phyloP scores from a whole-genome alignment of 495 filamentous ascomycete genomes.

The Darksidea phi region DNA sequence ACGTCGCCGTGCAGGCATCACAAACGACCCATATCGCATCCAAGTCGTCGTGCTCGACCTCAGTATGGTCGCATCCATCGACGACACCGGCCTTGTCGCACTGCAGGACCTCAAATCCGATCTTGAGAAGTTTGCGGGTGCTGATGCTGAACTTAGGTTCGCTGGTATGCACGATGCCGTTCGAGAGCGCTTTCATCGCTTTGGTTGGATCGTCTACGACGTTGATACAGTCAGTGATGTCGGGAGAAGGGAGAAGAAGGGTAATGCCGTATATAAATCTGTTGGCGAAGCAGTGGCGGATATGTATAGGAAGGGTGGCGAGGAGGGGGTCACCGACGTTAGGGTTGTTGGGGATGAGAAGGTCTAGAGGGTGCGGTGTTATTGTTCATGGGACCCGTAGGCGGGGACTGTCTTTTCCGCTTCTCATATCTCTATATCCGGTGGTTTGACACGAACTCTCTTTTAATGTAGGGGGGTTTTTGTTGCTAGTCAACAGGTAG shows the following conservation, averaged over 20 bases:
- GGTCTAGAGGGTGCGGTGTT: no score
- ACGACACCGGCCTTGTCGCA: conserved; percentile 32
- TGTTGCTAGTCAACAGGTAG: no score
- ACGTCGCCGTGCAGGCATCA: conserved; percentile 27
- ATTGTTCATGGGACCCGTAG: no score
- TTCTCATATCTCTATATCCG: no score
- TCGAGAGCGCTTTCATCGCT: conserved; percentile 1
- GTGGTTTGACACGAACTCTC: no score
- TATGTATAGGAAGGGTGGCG: neutral
- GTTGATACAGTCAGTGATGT: neutral
- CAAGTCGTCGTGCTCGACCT: conserved; percentile 37
- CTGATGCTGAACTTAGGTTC: conserved; percentile 23
- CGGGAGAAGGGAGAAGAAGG: neutral
- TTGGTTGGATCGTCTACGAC: conserved; percentile 3
- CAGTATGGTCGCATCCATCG: conserved; percentile 28
- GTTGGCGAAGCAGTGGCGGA: conserved; percentile 1
- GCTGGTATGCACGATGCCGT: conserved; percentile 10
- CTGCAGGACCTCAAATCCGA: conserved; percentile 27
- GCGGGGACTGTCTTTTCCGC: neutral
- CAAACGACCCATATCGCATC: conserved; percentile 20
- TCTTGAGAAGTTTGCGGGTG: conserved; percentile 25
- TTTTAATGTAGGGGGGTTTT: no score
- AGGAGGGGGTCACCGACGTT: neutral
- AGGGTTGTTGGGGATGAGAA: conserved; percentile 13
- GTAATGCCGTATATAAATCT: neutral